Evolutionary conservation across 1,139 yeast genomes (phyloP).

Genomic region (Suhomyces terraborum): DNA sequence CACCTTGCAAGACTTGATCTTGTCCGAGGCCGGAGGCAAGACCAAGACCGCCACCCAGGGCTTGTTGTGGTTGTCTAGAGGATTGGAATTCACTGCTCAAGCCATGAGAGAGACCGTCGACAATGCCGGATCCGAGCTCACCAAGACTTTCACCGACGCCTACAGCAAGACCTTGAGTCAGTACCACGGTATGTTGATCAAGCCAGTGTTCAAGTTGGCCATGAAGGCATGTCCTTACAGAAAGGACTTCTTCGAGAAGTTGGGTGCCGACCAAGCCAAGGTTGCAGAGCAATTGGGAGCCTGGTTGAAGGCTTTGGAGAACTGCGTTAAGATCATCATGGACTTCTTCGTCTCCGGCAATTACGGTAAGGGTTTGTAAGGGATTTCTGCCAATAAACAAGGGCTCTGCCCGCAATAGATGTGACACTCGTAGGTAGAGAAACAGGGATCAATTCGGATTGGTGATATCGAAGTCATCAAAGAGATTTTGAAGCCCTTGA

Average conservation of each 20-base stretch:
- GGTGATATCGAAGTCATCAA: too few species aligned
- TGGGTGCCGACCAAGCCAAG: slow-evolving; percentile 69
- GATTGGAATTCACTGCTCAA: slow-evolving; percentile 83
- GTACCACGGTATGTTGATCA: slow-evolving; percentile 78
- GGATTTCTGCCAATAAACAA: not conserved
- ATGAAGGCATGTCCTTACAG: slow-evolving; percentile 96
- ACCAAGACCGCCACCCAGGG: slow-evolving; percentile 89
- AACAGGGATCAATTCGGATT: too few species aligned
- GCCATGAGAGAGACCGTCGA: slow-evolving; percentile 81
- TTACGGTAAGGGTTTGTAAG: slow-evolving; percentile 84
- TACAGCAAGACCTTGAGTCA: slow-evolving; percentile 77
- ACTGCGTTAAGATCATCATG: slow-evolving; percentile 70
- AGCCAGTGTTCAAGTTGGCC: slow-evolving; percentile 88
- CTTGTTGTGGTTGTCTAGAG: slow-evolving; percentile 82
- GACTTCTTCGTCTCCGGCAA: slow-evolving; percentile 78
- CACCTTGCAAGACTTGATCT: slow-evolving; percentile 76
- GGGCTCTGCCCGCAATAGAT: slow-evolving; percentile 3
- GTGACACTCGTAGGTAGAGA: not conserved
- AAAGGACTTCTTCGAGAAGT: slow-evolving; percentile 77
- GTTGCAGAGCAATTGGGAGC: slow-evolving; percentile 63
- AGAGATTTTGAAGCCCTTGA: too few species aligned
- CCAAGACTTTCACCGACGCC: slow-evolving; percentile 79
- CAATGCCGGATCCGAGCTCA: slow-evolving; percentile 61
- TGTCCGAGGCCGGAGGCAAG: slow-evolving; percentile 66
- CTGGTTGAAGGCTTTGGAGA: slow-evolving; percentile 80